Percentiles rank a stretch among this genome's conserved stretches.
These are phyloP conservation scores for Beverwykella pulmonaria DNA, from an alignment of 495 filamentous ascomycete genomes.

Conservation along the genomic window DNA sequence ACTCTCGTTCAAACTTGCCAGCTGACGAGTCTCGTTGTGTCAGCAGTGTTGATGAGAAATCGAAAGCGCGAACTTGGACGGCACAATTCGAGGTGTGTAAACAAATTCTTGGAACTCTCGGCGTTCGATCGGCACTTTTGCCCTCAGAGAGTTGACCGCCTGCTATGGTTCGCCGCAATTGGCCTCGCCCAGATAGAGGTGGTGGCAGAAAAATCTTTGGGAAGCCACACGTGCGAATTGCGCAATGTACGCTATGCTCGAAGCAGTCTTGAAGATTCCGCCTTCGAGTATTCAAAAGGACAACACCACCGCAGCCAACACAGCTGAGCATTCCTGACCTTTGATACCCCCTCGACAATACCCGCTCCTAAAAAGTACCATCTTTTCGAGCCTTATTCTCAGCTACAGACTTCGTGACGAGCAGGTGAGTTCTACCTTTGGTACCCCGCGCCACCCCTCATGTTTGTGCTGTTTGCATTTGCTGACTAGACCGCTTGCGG, in stretches of 20 bases:
- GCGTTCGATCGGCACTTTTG: background rate
- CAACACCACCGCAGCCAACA: background rate
- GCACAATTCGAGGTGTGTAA: background rate
- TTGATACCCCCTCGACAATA: background rate
- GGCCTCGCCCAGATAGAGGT: background rate
- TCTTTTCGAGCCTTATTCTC: background rate
- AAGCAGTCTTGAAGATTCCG: slow-evolving; percentile 5
- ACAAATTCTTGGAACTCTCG: background rate
- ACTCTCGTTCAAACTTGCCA: background rate
- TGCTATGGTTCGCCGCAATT: background rate
- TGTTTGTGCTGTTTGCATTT: slow-evolving; percentile 35
- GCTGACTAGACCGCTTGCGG: background rate
- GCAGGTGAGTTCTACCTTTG: background rate
- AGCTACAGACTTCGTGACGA: background rate
- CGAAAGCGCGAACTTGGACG: too few relatives aligned
- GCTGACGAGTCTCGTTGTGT: too few relatives aligned
- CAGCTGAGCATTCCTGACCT: background rate
- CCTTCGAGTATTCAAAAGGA: slow-evolving; percentile 10
- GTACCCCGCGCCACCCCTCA: slow-evolving; percentile 11
- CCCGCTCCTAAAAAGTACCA: background rate
- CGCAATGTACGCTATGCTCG: slow-evolving; percentile 15
- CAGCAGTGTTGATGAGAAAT: background rate
- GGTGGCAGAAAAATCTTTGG: slow-evolving; percentile 1
- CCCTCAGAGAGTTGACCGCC: background rate
- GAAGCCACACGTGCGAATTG: background rate